Evolutionary conservation across 2,329 filamentous ascomycete species (phyloP), one percentile per base, ranked within the genome.

Genomic region (Leptoxyphium fumago): DNA sequence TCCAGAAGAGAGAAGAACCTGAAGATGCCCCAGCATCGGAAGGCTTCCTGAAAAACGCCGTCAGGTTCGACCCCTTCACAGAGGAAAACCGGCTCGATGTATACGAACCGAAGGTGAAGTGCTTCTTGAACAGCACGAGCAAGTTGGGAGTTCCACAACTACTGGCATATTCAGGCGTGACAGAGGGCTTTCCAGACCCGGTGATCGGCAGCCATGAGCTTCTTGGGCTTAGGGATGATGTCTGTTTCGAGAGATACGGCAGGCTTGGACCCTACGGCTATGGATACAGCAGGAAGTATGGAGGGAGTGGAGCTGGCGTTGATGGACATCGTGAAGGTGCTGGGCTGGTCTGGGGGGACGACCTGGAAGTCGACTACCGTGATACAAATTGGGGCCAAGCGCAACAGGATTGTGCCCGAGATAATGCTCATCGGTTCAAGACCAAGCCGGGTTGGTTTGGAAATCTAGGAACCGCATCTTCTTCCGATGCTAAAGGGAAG

Each of bases 171-270:
- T 69, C 80, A 10, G 89, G 89, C 2, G 75, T 91, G 2, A 83
- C 87, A 0, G 72, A 75, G 46, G 89, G 88, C 1, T 93, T 94
- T 60, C 91, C 91, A 0, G 77, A 91, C 41, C 76, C 86, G 46
- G 76, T 84, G 2, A 75, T 89, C 56, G 91, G 91, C n/a, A 94
- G 86, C 0, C 88, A 94, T 55, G 78, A 87, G 9, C 62, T 89
- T 36, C 64, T 96, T 10, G 81, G 79, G 0, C 67, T 96, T 30
- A 77, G 82, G 14, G 77, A 93, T 51, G 82, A 94, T 55, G 76
- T 95, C 40, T 98, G 91, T 65, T 95, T 94, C 58, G 91, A 98
- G 53, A 75, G 91, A 2, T 94, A 84, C 59, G 89, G 89, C 2
- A 76, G 87, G 50, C 76, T 91, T 28, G 88, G 85, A 0, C 84